Evolutionary conservation across 768 basidiomycete genomes (phyloP).

Genomic region (Cubamyces sp.): DNA sequence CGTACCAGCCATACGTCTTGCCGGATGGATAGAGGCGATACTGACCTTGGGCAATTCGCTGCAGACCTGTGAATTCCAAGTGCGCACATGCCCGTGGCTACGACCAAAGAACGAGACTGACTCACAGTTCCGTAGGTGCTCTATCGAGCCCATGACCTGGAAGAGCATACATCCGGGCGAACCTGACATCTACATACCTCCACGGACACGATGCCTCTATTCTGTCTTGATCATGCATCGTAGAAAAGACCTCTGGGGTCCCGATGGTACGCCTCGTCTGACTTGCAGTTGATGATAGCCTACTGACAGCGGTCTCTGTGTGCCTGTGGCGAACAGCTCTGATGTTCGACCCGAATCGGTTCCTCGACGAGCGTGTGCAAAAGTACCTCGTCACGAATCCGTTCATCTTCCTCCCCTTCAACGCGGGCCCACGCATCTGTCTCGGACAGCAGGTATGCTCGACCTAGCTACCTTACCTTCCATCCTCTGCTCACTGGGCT

Average conservation of each 20-base stretch:
- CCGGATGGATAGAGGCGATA: neutral
- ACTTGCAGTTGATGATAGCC: no score
- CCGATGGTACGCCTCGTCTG: conserved; percentile 61
- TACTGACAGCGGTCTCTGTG: neutral
- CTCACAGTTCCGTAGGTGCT: neutral
- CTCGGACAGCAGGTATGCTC: conserved; percentile 28
- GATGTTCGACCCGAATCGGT: conserved; percentile 68
- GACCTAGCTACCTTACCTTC: neutral
- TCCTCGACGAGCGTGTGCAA: conserved; percentile 61
- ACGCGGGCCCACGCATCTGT: conserved; percentile 28
- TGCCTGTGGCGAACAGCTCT: conserved; percentile 42
- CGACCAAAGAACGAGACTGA: no score
- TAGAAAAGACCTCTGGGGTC: conserved; percentile 66
- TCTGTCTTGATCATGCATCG: conserved; percentile 62
- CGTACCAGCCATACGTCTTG: neutral
- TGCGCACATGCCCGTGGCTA: neutral
- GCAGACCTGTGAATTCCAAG: conserved; percentile 14
- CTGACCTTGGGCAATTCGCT: neutral
- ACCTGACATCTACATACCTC: conserved; percentile 20
- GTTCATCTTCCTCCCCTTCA: conserved; percentile 48
- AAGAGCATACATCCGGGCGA: conserved; percentile 14
- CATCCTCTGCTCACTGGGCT: no score
- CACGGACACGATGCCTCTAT: conserved; percentile 37
- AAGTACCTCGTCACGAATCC: conserved; percentile 62
- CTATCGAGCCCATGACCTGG: conserved; percentile 21